Percentiles rank a stretch among this genome's conserved stretches.
Evolutionary conservation across 2,329 filamentous ascomycete genomes (phyloP).

Genomic region (Chrysoporthe cubensis): DNA sequence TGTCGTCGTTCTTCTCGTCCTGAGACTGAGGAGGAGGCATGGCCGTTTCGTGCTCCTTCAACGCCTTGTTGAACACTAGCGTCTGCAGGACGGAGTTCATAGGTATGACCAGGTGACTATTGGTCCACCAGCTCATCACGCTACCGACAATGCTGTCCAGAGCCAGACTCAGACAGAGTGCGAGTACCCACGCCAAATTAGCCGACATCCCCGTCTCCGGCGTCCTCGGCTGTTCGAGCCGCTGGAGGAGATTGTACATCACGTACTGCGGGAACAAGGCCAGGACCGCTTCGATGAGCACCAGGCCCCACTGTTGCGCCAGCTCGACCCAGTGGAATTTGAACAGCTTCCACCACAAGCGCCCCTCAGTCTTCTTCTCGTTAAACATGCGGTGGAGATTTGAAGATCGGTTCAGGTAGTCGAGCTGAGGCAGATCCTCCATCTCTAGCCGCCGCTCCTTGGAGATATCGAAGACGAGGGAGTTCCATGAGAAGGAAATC

Average conservation of each 20-base stretch:
- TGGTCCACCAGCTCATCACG: constrained; percentile 40
- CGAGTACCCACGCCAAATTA: constrained; percentile 39
- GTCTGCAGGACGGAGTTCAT: constrained; percentile 39
- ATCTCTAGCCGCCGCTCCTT: constrained; percentile 38
- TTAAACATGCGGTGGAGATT: constrained; percentile 34
- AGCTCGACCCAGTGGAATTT: constrained; percentile 35
- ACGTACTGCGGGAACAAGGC: constrained; percentile 41
- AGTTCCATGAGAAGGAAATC: constrained; percentile 40
- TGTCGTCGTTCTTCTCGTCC: constrained; percentile 27
- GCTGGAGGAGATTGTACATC: constrained; percentile 41
- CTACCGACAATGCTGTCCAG: constrained; percentile 39
- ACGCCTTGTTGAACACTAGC: constrained; percentile 41
- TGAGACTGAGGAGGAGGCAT: constrained; percentile 27
- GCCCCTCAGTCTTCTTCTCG: constrained; percentile 28
- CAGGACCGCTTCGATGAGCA: constrained; percentile 37
- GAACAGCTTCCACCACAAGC: constrained; percentile 41
- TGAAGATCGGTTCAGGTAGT: constrained; percentile 36
- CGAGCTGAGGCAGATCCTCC: constrained; percentile 39
- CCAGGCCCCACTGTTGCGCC: constrained; percentile 39
- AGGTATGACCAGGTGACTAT: constrained; percentile 39
- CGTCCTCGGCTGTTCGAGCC: constrained; percentile 34
- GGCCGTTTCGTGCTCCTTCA: constrained; percentile 41
- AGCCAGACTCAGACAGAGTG: constrained; percentile 37
- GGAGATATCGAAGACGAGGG: constrained; percentile 36
- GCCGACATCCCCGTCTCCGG: constrained; percentile 30